Percentiles rank a stretch among this genome's conserved stretches.
Evolutionary conservation across 768 basidiomycete species (phyloP).

Genomic region (Tulasnella sp.): DNA sequence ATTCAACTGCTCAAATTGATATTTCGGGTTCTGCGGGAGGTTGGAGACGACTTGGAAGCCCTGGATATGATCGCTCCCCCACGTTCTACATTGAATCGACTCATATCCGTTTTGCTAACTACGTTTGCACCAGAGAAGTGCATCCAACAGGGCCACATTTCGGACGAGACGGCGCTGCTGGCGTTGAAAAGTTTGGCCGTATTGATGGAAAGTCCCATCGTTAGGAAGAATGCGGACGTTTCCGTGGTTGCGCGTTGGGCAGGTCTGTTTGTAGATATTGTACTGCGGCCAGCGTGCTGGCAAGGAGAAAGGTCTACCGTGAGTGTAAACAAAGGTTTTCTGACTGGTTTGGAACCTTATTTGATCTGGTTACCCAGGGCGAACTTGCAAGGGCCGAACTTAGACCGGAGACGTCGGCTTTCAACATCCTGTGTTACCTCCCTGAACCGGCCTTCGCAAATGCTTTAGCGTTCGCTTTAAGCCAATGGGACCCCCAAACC

Average conservation of each 20-base stretch:
- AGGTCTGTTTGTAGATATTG: not conserved
- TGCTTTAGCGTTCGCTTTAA: not conserved
- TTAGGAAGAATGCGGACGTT: not conserved
- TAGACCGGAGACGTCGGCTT: not conserved
- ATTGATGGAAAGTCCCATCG: not conserved
- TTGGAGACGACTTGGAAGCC: not conserved
- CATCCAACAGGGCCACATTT: not conserved
- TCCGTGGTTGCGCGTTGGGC: not conserved
- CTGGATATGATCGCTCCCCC: not conserved
- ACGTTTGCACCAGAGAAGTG: not conserved
- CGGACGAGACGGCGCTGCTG: not conserved
- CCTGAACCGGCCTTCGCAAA: not conserved
- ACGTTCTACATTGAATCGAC: not conserved
- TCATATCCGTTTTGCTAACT: not conserved
- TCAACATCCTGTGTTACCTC: not conserved
- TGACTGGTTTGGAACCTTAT: not conserved
- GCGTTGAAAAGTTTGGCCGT: not conserved
- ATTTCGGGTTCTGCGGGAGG: not conserved
- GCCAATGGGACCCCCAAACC: not conserved
- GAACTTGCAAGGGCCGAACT: not conserved
- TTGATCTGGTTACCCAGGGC: not conserved
- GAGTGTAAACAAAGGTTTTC: not conserved
- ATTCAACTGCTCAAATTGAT: not conserved
- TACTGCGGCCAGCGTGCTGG: not conserved
- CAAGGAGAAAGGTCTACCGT: not conserved